phyloP scores from a whole-genome alignment of 345 rosid species.

The Eucalyptus victrix region DNA sequence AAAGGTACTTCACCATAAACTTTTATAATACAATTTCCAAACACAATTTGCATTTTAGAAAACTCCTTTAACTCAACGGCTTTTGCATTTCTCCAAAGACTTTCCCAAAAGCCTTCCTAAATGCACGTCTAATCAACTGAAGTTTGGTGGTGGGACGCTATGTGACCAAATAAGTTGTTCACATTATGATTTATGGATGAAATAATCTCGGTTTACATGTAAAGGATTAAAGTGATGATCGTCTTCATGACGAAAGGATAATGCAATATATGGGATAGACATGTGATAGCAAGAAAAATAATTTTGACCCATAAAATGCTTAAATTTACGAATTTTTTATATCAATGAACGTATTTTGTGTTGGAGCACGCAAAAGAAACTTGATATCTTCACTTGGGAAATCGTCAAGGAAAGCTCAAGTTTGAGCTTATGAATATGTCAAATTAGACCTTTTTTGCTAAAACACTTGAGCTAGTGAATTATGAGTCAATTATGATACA shows the following conservation, averaged over 20 bases:
- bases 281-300: neutral
- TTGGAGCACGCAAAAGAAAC: neutral
- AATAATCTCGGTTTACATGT: neutral
- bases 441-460: too few relatives aligned
- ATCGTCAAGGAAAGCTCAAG: neutral
- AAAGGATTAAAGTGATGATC: too few relatives aligned
- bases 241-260: neutral
- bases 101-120: too few relatives aligned
- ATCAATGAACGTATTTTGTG: neutral
- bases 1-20: too few relatives aligned
- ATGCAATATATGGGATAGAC: neutral
- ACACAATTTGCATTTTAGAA: too few relatives aligned
- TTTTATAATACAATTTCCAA: too few relatives aligned
- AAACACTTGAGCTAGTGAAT: too few relatives aligned
- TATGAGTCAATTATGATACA: fast-evolving
- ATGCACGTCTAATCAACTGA: neutral
- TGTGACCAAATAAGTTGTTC: neutral
- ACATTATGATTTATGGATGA: neutral
- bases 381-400: too few relatives aligned
- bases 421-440: too few relatives aligned
- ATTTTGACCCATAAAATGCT: neutral
- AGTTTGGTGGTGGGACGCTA: neutral
- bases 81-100: too few relatives aligned
- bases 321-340: too few relatives aligned
- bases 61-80: too few relatives aligned